These are phyloP conservation scores for Aureobasidium mangrovei DNA, from an alignment of 2,329 filamentous ascomycete genomes.

Conservation along the genomic window DNA sequence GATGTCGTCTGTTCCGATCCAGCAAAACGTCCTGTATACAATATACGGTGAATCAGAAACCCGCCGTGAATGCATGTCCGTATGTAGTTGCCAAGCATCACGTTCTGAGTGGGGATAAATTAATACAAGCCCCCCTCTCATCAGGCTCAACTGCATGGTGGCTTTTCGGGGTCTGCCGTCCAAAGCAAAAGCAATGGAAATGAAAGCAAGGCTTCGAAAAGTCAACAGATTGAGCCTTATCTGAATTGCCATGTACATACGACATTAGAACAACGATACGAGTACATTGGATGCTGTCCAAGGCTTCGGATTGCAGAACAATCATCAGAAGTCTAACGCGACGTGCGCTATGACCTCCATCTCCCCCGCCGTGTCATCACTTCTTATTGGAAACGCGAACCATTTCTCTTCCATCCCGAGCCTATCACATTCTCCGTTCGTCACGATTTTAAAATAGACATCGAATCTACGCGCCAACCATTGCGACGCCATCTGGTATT, in stretches of 20 bases:
- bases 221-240: too few relatives aligned
- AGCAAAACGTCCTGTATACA: not conserved
- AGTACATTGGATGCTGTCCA: too few relatives aligned
- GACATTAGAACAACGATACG: too few relatives aligned
- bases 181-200: too few relatives aligned
- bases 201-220: too few relatives aligned
- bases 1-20: not conserved
- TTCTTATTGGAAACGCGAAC: not conserved
- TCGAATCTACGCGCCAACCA: constrained; percentile 7
- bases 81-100: not conserved
- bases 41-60: not conserved
- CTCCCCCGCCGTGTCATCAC: not conserved
- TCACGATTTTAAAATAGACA: not conserved
- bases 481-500: not conserved
- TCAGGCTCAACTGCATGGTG: not conserved
- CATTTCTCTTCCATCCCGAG: not conserved
- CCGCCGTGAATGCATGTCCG: not conserved
- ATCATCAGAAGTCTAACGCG: too few relatives aligned
- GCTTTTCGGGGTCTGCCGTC: not conserved
- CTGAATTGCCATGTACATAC: too few relatives aligned
- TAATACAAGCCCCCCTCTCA: not conserved
- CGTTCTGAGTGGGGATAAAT: not conserved
- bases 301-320: too few relatives aligned
- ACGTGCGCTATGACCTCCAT: not conserved
- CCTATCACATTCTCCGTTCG: not conserved